Conservation (phyloP, 148 eudicot species). For the Talinum fruticosum region DNA sequence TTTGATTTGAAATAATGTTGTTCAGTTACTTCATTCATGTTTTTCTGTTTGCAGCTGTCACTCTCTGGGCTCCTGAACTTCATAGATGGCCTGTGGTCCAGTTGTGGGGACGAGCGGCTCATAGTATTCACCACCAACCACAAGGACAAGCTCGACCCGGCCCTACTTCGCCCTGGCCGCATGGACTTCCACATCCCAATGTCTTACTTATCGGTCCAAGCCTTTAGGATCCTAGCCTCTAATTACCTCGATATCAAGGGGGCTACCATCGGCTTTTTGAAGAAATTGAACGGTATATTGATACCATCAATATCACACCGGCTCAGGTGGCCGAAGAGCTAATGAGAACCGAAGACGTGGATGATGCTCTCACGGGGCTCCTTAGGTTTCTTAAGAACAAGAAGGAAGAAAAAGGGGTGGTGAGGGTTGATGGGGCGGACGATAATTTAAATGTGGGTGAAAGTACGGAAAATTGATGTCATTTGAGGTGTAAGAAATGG, state of each 20-base stretch:
- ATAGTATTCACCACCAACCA: slow-evolving; percentile 51
- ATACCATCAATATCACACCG: slow-evolving; percentile 33
- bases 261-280: slow-evolving; percentile 22
- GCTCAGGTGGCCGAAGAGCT: slow-evolving; percentile 63
- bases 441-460: not conserved
- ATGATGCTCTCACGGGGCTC: slow-evolving; percentile 36
- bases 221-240: slow-evolving; percentile 37
- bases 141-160: slow-evolving; percentile 49
- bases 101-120: slow-evolving; percentile 51
- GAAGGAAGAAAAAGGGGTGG: not conserved
- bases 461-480: not conserved
- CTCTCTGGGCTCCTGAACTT: slow-evolving; percentile 39
- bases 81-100: slow-evolving; percentile 51
- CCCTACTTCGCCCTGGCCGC: slow-evolving; percentile 46
- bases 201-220: slow-evolving; percentile 40
- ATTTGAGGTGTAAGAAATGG: not conserved
- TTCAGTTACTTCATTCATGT: not conserved
- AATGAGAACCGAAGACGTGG: slow-evolving; percentile 40
- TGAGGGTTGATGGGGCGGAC: not conserved
- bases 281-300: slow-evolving; percentile 35
- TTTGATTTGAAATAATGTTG: not conserved
- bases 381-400: slow-evolving; percentile 33
- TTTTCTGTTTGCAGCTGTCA: slow-evolving; percentile 29
- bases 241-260: slow-evolving; percentile 39
- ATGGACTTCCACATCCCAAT: slow-evolving; percentile 55